phyloP scores from a whole-genome alignment of 495 filamentous ascomycete species.

The Gamarada debralockiae region DNA sequence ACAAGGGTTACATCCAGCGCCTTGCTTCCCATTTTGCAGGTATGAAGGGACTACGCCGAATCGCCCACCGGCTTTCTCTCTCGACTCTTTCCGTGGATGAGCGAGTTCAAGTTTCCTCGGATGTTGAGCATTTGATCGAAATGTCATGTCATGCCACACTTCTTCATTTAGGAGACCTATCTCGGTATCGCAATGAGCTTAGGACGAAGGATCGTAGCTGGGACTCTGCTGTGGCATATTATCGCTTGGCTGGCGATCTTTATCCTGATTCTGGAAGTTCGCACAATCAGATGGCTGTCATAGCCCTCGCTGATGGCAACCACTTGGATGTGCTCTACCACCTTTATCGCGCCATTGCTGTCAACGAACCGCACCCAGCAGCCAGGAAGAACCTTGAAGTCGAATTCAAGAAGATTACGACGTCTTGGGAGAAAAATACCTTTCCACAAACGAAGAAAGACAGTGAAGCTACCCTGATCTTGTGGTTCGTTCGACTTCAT shows the following conservation, averaged over 20 bases:
- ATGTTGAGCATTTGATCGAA: conserved; percentile 54
- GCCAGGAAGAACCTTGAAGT: conserved; percentile 73
- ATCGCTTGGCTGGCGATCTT: conserved; percentile 74
- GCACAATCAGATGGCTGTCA: conserved; percentile 86
- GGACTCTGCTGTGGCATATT: conserved; percentile 79
- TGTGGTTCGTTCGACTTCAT: conserved; percentile 87
- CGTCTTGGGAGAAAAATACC: conserved; percentile 48
- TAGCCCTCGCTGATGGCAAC: conserved; percentile 68
- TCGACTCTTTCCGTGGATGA: conserved; percentile 34
- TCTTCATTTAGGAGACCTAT: conserved; percentile 85
- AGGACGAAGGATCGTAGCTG: conserved; percentile 66
- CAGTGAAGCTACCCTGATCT: conserved; percentile 48
- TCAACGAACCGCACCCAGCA: conserved; percentile 65
- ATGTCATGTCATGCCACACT: conserved; percentile 79
- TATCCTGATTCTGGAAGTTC: conserved; percentile 74
- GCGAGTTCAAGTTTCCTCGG: conserved; percentile 38
- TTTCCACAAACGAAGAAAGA: conserved; percentile 7
- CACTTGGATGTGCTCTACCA: conserved; percentile 84
- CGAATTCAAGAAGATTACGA: conserved; percentile 71
- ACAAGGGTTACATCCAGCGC: conserved; percentile 76
- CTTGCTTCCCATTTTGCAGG: conserved; percentile 68
- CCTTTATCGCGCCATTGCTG: conserved; percentile 76
- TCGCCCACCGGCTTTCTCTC: conserved; percentile 66
- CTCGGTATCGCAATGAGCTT: conserved; percentile 80
- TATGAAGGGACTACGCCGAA: conserved; percentile 66